phyloP scores from a whole-genome alignment of 225 moss, liverwort and hornwort genomes.

The Neckera pumila region DNA sequence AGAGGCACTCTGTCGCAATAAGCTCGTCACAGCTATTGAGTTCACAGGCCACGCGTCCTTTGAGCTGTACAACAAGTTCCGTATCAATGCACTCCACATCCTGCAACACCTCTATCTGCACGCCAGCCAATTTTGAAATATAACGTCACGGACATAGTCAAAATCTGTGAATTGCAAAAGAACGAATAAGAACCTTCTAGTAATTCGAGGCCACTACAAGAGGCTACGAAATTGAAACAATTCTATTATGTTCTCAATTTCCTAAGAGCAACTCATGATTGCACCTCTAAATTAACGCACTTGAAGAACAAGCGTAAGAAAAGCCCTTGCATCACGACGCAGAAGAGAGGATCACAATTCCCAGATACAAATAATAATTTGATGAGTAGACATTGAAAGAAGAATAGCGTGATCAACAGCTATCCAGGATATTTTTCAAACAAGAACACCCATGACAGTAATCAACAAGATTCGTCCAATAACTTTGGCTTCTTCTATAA shows the following conservation, averaged over 20 bases:
- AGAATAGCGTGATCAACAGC: background rate
- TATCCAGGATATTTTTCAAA: background rate
- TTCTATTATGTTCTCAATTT: background rate
- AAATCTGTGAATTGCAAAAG: background rate
- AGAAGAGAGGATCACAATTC: background rate
- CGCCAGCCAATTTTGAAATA: background rate
- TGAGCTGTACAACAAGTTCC: slow-evolving; percentile 91
- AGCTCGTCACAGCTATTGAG: slow-evolving; percentile 98
- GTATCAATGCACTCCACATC: slow-evolving; percentile 78
- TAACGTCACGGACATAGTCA: background rate
- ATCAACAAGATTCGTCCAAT: background rate
- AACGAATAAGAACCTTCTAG: background rate
- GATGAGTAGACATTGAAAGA: background rate
- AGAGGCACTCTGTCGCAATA: slow-evolving; percentile 92
- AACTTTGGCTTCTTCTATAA: background rate
- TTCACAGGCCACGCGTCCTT: slow-evolving; percentile 97
- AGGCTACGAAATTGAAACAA: background rate
- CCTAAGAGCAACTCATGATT: background rate
- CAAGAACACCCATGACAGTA: background rate
- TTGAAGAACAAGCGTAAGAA: background rate
- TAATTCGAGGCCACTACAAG: background rate
- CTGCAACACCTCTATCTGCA: slow-evolving; percentile 91
- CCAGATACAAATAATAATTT: background rate
- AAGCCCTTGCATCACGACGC: background rate
- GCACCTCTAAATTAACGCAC: background rate